phyloP scores from a whole-genome alignment of 2,329 filamentous ascomycete species.

The Pyrenochaeta sp. region DNA sequence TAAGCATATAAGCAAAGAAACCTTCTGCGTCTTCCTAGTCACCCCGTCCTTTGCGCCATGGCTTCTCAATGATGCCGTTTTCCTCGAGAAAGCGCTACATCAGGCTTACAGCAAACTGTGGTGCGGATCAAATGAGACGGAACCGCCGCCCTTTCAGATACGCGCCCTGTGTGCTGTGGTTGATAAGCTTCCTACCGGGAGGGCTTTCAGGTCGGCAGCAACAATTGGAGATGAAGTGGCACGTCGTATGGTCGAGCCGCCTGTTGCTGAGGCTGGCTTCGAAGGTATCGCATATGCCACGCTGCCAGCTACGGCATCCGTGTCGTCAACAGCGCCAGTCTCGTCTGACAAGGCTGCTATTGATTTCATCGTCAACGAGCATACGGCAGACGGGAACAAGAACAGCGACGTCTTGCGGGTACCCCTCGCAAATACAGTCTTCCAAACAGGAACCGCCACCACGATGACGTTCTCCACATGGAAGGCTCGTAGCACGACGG shows the following conservation, averaged over 20 bases:
- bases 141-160: conserved; percentile 4
- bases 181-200: conserved; percentile 44
- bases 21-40: conserved; percentile 41
- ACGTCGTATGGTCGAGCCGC: conserved; percentile 11
- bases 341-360: conserved; percentile 32
- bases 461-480: conserved; percentile 40
- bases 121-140: neutral
- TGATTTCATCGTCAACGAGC: conserved; percentile 28
- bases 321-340: conserved; percentile 7
- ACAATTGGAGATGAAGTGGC: conserved; percentile 6
- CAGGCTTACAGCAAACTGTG: conserved; percentile 21
- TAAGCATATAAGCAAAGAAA: conserved; percentile 4
- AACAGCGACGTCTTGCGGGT: conserved; percentile 56
- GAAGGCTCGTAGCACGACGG: conserved; percentile 11
- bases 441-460: conserved; percentile 68
- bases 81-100: conserved; percentile 36
- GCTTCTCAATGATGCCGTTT: conserved; percentile 35
- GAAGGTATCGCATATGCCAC: conserved; percentile 47
- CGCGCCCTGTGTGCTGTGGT: conserved; percentile 47
- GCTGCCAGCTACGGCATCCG: conserved; percentile 19
- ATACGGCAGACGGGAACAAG: neutral
- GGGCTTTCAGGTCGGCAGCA: conserved; percentile 1
- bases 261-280: conserved; percentile 32
- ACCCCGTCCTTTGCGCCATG: conserved; percentile 45
- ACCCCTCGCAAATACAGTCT: conserved; percentile 80